These are phyloP conservation scores for Microbotryomycetes sp. DNA, from an alignment of 1,284 basidiomycete genomes.

Conservation along the genomic window DNA sequence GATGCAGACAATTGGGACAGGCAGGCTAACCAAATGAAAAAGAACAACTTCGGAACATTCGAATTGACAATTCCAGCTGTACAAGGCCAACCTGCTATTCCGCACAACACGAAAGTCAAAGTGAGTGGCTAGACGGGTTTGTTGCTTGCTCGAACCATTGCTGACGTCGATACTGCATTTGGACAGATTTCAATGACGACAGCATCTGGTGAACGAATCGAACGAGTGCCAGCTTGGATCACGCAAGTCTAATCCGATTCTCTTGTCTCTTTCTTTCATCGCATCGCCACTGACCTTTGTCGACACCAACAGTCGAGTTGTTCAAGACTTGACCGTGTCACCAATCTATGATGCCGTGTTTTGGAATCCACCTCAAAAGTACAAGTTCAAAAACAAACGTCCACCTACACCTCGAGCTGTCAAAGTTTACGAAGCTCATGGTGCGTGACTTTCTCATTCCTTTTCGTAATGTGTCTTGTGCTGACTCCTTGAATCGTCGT, in stretches of 20 bases:
- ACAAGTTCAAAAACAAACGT: constrained; percentile 70
- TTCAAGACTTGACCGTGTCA: constrained; percentile 83
- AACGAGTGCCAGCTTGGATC: constrained; percentile 90
- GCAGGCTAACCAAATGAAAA: constrained; percentile 73
- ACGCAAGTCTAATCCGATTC: constrained; percentile 40
- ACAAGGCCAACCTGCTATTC: constrained; percentile 70
- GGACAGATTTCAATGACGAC: constrained; percentile 74
- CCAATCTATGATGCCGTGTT: constrained; percentile 94
- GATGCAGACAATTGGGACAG: constrained; percentile 77
- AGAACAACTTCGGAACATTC: constrained; percentile 87
- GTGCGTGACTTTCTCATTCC: constrained; percentile 41
- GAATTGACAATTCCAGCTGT: constrained; percentile 71
- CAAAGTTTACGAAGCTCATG: constrained; percentile 92
- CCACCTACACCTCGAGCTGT: constrained; percentile 64
- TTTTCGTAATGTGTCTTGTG: not conserved
- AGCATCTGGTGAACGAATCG: constrained; percentile 67
- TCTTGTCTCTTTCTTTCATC: not conserved
- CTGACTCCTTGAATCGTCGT: not conserved
- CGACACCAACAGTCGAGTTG: constrained; percentile 57
- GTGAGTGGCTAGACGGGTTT: constrained; percentile 42
- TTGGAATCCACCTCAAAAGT: constrained; percentile 79
- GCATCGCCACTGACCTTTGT: not conserved
- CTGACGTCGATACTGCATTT: not conserved
- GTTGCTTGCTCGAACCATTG: constrained; percentile 39
- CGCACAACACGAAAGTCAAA: constrained; percentile 78